Conservation (phyloP, 1,284 basidiomycete genomes). For the Fomes fomentarius region DNA sequence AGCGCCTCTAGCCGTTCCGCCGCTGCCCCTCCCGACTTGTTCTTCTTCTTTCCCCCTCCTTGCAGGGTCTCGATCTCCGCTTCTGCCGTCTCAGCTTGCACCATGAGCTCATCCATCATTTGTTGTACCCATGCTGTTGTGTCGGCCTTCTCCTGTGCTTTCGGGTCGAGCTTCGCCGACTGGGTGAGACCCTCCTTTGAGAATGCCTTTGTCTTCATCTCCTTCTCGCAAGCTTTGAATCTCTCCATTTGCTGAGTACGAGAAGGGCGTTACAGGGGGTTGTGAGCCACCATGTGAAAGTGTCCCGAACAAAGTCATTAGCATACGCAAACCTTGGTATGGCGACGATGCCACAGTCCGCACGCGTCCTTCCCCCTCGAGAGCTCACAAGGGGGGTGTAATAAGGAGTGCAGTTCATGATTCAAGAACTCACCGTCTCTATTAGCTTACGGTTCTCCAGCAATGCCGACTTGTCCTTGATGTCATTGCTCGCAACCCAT, state of each 20-base stretch:
- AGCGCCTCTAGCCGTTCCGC: slow-evolving; percentile 82
- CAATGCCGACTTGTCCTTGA: slow-evolving; percentile 97
- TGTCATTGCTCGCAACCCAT: slow-evolving; percentile 98
- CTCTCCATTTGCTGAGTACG: slow-evolving; percentile 96
- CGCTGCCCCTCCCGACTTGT: slow-evolving; percentile 64
- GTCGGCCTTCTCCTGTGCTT: slow-evolving; percentile 95
- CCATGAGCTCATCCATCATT: slow-evolving; percentile 90
- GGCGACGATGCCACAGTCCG: slow-evolving; percentile 10
- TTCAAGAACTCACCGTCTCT: slow-evolving; percentile 81
- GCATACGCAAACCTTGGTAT: slow-evolving; percentile 9
- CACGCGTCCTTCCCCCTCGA: slow-evolving; percentile 18
- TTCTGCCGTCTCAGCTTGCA: slow-evolving; percentile 94
- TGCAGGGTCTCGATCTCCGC: slow-evolving; percentile 94
- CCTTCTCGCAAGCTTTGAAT: slow-evolving; percentile 99
- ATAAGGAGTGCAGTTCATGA: slow-evolving; percentile 7
- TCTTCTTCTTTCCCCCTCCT: slow-evolving; percentile 86
- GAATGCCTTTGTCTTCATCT: slow-evolving; percentile 99
- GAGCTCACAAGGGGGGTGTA: slow-evolving; percentile 6
- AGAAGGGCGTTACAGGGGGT: slow-evolving; percentile 17
- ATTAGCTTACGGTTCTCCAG: slow-evolving; percentile 95
- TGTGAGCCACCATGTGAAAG: slow-evolving; percentile 12
- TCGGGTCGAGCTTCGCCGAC: slow-evolving; percentile 93
- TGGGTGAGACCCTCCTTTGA: slow-evolving; percentile 98
- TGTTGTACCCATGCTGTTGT: slow-evolving; percentile 85
- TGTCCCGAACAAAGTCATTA: slow-evolving; percentile 17